phyloP scores from a whole-genome alignment of 768 basidiomycete species.

The Chalciporus pseudorubinellus region DNA sequence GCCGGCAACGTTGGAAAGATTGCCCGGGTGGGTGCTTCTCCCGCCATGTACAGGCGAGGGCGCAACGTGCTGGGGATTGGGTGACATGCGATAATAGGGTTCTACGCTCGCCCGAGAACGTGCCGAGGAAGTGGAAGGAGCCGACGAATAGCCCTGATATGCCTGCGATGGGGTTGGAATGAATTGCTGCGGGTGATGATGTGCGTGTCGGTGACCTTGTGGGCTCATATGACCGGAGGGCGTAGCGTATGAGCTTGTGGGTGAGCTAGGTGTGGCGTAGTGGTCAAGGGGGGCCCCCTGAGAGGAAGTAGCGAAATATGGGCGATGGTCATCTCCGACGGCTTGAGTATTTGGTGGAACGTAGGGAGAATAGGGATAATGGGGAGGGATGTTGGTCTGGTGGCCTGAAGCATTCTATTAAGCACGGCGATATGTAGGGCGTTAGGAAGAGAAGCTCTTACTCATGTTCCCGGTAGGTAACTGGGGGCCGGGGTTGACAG shows the following conservation, averaged over 20 bases:
- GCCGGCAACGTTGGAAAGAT: constrained; percentile 28
- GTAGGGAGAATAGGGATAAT: constrained; percentile 22
- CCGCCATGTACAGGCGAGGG: constrained; percentile 12
- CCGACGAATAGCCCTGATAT: constrained; percentile 34
- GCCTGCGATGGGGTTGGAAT: constrained; percentile 51
- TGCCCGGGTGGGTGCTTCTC: constrained; percentile 19
- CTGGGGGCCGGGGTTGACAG: constrained; percentile 20
- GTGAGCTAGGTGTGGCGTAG: constrained; percentile 18
- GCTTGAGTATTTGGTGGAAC: constrained; percentile 13
- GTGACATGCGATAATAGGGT: constrained; percentile 41
- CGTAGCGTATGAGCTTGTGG: constrained; percentile 1
- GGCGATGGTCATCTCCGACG: constrained; percentile 19
- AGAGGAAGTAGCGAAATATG: constrained; percentile 25
- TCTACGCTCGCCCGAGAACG: constrained; percentile 32
- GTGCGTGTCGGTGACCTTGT: constrained; percentile 17
- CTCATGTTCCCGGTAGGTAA: constrained; percentile 25
- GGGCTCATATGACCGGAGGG: constrained; percentile 14
- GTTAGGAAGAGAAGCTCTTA: constrained; percentile 1
- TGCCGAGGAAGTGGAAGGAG: constrained; percentile 25
- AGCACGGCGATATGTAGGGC: neutral
- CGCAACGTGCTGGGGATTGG: constrained; percentile 33
- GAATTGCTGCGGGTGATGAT: constrained; percentile 34
- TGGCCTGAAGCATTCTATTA: constrained; percentile 23
- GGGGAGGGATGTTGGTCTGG: constrained; percentile 13
- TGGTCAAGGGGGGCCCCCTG: constrained; percentile 18